Conservation (phyloP, 2,329 filamentous ascomycete genomes). For the Setomelanomma holmii region DNA sequence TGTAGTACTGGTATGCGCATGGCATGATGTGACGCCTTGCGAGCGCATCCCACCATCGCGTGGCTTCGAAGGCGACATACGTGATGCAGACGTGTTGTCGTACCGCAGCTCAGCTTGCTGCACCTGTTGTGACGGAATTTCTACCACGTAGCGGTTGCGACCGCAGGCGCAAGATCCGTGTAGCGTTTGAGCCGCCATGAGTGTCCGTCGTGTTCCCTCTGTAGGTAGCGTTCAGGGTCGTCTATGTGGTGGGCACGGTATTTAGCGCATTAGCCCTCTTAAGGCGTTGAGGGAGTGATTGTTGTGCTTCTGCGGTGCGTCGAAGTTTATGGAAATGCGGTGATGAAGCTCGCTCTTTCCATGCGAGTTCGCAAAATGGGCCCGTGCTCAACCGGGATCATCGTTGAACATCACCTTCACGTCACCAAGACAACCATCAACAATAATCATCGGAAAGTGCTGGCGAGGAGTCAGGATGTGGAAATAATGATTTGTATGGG, state of each 20-base stretch:
- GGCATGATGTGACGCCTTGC: conserved; percentile 13
- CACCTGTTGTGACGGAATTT: conserved; percentile 69
- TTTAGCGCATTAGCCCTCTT: neutral
- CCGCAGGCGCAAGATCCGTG: conserved; percentile 85
- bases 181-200: conserved; percentile 59
- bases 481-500: too few species aligned
- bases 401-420: conserved; percentile 2
- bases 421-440: neutral
- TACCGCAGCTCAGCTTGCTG: conserved; percentile 70
- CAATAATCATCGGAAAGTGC: neutral
- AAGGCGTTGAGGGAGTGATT: neutral
- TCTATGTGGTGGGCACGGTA: neutral
- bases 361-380: neutral
- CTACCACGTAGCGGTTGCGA: conserved; percentile 80
- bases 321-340: conserved; percentile 8
- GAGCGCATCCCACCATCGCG: too few species aligned
- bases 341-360: conserved; percentile 6
- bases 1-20: neutral
- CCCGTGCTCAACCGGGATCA: conserved; percentile 7
- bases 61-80: conserved; percentile 73
- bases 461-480: too few species aligned
- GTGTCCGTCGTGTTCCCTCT: conserved; percentile 15
- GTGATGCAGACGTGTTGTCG: conserved; percentile 71
- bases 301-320: neutral
- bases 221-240: neutral